A percentile compares a stretch with the other conserved stretches of the same genome.
These are phyloP conservation scores for Kwoniella pini DNA, from an alignment of 768 basidiomycete species.

Conservation along the genomic window DNA sequence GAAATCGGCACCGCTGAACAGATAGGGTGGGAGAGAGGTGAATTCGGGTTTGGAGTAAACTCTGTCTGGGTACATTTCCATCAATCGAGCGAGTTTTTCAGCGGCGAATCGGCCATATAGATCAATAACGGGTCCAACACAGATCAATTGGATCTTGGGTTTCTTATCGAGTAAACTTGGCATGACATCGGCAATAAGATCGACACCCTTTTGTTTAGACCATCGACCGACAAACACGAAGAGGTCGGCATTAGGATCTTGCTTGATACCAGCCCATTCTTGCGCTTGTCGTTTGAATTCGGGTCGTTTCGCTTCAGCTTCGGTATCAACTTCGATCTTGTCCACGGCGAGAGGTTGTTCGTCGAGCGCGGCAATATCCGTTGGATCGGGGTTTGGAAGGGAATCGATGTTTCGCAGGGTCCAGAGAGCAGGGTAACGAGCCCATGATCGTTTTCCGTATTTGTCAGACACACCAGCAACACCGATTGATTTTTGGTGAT, in stretches of 20 bases:
- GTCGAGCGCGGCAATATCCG: conserved; percentile 85
- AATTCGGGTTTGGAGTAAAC: conserved; percentile 97
- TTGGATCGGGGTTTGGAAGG: conserved; percentile 86
- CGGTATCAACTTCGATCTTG: conserved; percentile 74
- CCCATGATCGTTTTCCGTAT: conserved; percentile 93
- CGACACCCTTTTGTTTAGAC: conserved; percentile 98
- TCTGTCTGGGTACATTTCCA: conserved; percentile 92
- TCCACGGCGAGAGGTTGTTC: conserved; percentile 70
- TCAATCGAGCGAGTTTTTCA: conserved; percentile 85
- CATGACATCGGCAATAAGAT: conserved; percentile 94
- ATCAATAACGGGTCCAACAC: conserved; percentile 93
- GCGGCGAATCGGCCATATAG: conserved; percentile 93
- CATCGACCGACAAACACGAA: conserved; percentile 97
- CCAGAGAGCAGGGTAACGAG: conserved; percentile 93
- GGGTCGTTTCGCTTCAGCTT: conserved; percentile 83
- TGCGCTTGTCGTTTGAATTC: conserved; percentile 89
- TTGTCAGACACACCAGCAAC: conserved; percentile 98
- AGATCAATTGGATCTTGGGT: conserved; percentile 78
- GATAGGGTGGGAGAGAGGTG: conserved; percentile 85
- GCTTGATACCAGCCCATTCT: conserved; percentile 91
- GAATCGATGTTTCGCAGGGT: conserved; percentile 94
- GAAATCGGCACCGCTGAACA: conserved; percentile 94
- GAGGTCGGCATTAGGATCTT: conserved; percentile 82
- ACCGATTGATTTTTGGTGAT: conserved; percentile 88
- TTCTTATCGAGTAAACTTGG: conserved; percentile 84